phyloP scores from a whole-genome alignment of 1,139 yeast species.

The Suhomyces choctaworum region DNA sequence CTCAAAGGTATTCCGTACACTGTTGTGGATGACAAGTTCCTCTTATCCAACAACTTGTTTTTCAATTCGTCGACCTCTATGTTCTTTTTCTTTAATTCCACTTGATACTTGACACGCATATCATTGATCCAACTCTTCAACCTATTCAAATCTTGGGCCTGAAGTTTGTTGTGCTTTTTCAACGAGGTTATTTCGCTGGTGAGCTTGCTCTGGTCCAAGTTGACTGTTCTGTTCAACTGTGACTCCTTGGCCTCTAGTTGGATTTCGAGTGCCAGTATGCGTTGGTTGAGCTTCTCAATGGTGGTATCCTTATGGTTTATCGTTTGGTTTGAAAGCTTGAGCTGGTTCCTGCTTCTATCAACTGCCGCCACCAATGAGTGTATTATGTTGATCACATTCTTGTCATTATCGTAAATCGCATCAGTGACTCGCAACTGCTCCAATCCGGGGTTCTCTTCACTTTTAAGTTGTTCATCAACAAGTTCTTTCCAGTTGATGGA shows the following conservation, averaged over 20 bases:
- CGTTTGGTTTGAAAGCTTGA: constrained; percentile 32
- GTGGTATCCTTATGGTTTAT: constrained; percentile 33
- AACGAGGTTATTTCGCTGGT: constrained; percentile 24
- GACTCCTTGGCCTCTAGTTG: constrained; percentile 18
- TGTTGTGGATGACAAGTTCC: constrained; percentile 34
- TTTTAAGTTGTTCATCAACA: constrained; percentile 12
- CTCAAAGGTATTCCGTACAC: constrained; percentile 30
- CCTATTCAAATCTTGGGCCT: constrained; percentile 31
- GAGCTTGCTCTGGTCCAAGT: constrained; percentile 21
- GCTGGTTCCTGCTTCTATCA: constrained; percentile 41
- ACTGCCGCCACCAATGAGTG: constrained; percentile 42
- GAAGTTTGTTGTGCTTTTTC: constrained; percentile 28
- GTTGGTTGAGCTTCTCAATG: constrained; percentile 28
- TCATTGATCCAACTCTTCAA: constrained; percentile 34
- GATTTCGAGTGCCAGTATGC: constrained; percentile 24
- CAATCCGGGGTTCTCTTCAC: constrained; percentile 4
- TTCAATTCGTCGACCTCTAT: constrained; percentile 39
- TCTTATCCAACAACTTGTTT: constrained; percentile 39
- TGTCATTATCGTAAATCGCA: constrained; percentile 42
- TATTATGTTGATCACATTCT: constrained; percentile 43
- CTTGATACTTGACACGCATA: constrained; percentile 38
- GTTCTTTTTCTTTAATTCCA: constrained; percentile 43
- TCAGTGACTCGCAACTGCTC: constrained; percentile 26
- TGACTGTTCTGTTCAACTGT: constrained; percentile 20
- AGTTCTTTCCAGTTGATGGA: constrained; percentile 39